Base-by-base conservation (phyloP, 768 basidiomycete species). In the Sistotremastrum niveocremeum region DNA sequence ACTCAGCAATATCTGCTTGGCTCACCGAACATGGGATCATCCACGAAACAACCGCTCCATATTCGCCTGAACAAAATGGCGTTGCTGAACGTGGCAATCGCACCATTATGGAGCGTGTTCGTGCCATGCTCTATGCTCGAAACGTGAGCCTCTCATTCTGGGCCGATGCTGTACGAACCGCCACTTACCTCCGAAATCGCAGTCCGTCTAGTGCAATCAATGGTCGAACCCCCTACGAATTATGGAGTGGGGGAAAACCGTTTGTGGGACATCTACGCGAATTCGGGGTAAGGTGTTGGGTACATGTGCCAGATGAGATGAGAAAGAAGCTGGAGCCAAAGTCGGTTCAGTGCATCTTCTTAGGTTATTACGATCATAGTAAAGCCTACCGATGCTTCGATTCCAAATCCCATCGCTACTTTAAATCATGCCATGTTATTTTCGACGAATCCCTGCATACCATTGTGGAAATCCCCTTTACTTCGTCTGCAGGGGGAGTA, bases 21-120 rank as follows among this genome's bases (percentile, higher is more conserved):
- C 34, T 46, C n/a, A 33, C n/a, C 6, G 42, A 45, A 12, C 33
- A 50, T 36, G 52, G 55, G n/a, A n/a, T n/a, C n/a, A n/a, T n/a
- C n/a, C n/a, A n/a, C n/a, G n/a, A n/a, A n/a, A n/a, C n/a, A n/a
- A n/a, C n/a, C n/a, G n/a, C n/a, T n/a, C n/a, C n/a, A n/a, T n/a
- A n/a, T n/a, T n/a, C n/a, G n/a, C 66, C 66, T 2, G 61, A 69
- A 53, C 65, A 71, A 43, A 74, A 73, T 49, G 63, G 67, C 28
- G 58, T 69, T 4, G 67, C 68, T 2, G 67, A 74, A 49, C 49
- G 62, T 2, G 50, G 52, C 3, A 72, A 72, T 37, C 49, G 60
- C 2, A 64, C 62, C 0, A 52, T 73, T 31, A 49, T 55, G 1
- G 61, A 69, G 29, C 53, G 50, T n/a, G 55, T 61, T 5, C 51